Percentiles rank a stretch among this genome's conserved stretches.
These are phyloP conservation scores for Penicillium dipodomyicola DNA, from an alignment of 495 filamentous ascomycete species.

Conservation along the genomic window DNA sequence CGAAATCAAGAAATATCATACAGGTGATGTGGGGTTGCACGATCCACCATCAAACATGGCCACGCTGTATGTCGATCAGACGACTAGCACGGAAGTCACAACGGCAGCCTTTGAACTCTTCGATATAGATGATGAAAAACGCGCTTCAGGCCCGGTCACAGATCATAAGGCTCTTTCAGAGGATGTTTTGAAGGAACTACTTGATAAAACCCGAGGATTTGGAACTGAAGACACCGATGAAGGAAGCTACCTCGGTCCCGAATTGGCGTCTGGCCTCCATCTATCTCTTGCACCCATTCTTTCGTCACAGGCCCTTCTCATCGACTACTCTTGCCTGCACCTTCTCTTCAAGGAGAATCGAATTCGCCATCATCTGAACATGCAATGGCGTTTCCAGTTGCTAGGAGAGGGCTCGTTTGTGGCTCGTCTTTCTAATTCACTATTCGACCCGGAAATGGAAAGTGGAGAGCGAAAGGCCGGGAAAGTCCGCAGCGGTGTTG, in stretches of 20 bases:
- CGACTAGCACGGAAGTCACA: conserved; percentile 13
- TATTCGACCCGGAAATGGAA: conserved; percentile 83
- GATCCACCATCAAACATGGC: neutral
- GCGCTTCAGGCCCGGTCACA: conserved; percentile 27
- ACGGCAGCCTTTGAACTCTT: conserved; percentile 37
- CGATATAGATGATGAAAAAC: conserved; percentile 36
- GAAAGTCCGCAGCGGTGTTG: conserved; percentile 62
- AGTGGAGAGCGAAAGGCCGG: conserved; percentile 71
- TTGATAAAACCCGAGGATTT: conserved; percentile 20
- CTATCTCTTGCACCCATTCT: conserved; percentile 76
- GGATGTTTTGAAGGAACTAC: conserved; percentile 30
- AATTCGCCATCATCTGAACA: conserved; percentile 68
- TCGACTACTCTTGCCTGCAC: conserved; percentile 74
- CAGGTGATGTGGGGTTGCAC: conserved; percentile 9
- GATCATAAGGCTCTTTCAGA: conserved; percentile 26
- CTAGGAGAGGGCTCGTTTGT: conserved; percentile 81
- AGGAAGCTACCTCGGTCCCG: conserved; percentile 56
- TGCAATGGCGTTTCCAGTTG: conserved; percentile 79
- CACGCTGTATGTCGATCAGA: neutral
- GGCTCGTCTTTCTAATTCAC: conserved; percentile 71
- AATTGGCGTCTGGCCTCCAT: conserved; percentile 65
- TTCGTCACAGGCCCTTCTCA: conserved; percentile 66
- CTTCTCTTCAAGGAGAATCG: conserved; percentile 74
- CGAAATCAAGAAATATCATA: conserved; percentile 43
- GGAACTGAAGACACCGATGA: conserved; percentile 9